These are phyloP conservation scores for Saitozyma podzolica DNA, from an alignment of 768 basidiomycete genomes.

Conservation along the genomic window DNA sequence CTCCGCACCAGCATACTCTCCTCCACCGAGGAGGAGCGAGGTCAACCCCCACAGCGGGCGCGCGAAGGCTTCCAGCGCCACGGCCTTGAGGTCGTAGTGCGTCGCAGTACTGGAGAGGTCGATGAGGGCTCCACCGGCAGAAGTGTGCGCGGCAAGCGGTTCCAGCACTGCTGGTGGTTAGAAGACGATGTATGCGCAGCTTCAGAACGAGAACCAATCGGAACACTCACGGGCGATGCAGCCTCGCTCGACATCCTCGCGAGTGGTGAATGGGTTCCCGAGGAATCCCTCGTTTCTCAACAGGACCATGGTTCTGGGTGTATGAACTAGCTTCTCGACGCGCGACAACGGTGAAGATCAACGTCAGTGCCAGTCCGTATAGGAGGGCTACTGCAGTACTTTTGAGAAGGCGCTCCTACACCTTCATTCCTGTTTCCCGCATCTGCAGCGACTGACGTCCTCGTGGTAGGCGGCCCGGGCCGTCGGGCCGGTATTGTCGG, in stretches of 20 bases:
- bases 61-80: constrained; percentile 72
- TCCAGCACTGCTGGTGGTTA: constrained; percentile 58
- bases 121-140: constrained; percentile 70
- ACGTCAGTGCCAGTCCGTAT: background rate
- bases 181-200: background rate
- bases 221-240: constrained; percentile 52
- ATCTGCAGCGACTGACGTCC: background rate
- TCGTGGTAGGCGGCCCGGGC: constrained; percentile 7
- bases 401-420: too few species aligned
- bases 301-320: constrained; percentile 32
- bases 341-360: background rate
- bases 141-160: constrained; percentile 68
- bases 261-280: constrained; percentile 64
- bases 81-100: constrained; percentile 69
- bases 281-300: constrained; percentile 41
- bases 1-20: constrained; percentile 60
- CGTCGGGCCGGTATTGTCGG: constrained; percentile 6
- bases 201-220: background rate
- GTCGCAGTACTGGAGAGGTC: constrained; percentile 67
- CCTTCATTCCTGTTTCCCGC: constrained; percentile 1
- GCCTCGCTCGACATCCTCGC: constrained; percentile 62
- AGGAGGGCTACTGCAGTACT: background rate
- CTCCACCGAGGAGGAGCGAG: constrained; percentile 66
- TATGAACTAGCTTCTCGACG: background rate
- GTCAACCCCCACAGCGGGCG: constrained; percentile 75